A percentile compares a stretch with the other conserved stretches of the same genome.
These are phyloP conservation scores for Ustilago shanxiensis DNA, from an alignment of 1,284 basidiomycete genomes.

Conservation along the genomic window DNA sequence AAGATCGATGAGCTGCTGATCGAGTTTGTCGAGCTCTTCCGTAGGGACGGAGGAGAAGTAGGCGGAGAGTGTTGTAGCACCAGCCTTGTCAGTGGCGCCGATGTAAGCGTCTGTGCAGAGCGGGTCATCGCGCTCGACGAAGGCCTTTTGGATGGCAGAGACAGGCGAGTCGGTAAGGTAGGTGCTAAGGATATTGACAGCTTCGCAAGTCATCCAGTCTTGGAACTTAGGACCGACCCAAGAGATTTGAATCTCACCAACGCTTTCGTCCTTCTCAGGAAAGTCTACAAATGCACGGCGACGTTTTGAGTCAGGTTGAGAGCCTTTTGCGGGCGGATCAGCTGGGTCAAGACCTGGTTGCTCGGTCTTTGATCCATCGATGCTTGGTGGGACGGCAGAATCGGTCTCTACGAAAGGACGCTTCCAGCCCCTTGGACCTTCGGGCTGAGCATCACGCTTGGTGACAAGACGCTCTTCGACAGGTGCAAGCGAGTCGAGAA, in stretches of 20 bases:
- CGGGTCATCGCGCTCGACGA: slow-evolving; percentile 90
- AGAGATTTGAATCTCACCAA: slow-evolving; percentile 85
- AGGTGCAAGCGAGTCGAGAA: slow-evolving; percentile 76
- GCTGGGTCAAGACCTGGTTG: slow-evolving; percentile 59
- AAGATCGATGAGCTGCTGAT: slow-evolving; percentile 79
- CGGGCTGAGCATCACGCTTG: slow-evolving; percentile 73
- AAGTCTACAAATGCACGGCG: slow-evolving; percentile 83
- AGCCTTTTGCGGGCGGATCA: slow-evolving; percentile 49
- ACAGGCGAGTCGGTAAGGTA: slow-evolving; percentile 88
- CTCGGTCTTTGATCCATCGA: slow-evolving; percentile 56
- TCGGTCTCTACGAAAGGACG: slow-evolving; percentile 92
- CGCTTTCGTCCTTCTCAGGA: slow-evolving; percentile 96
- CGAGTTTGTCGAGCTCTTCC: slow-evolving; percentile 81
- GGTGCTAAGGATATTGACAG: slow-evolving; percentile 81
- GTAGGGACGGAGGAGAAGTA: slow-evolving; percentile 87
- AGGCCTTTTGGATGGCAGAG: slow-evolving; percentile 91
- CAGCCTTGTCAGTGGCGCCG: slow-evolving; percentile 78
- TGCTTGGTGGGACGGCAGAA: slow-evolving; percentile 77
- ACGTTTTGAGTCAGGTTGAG: slow-evolving; percentile 48
- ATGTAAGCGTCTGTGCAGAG: slow-evolving; percentile 87
- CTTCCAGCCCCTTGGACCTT: slow-evolving; percentile 84
- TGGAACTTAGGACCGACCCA: slow-evolving; percentile 84
- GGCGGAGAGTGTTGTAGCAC: slow-evolving; percentile 80
- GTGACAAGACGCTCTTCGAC: slow-evolving; percentile 62
- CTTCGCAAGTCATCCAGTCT: slow-evolving; percentile 83